phyloP scores from a whole-genome alignment of 83 land plant species.

The Thuja plicata region DNA sequence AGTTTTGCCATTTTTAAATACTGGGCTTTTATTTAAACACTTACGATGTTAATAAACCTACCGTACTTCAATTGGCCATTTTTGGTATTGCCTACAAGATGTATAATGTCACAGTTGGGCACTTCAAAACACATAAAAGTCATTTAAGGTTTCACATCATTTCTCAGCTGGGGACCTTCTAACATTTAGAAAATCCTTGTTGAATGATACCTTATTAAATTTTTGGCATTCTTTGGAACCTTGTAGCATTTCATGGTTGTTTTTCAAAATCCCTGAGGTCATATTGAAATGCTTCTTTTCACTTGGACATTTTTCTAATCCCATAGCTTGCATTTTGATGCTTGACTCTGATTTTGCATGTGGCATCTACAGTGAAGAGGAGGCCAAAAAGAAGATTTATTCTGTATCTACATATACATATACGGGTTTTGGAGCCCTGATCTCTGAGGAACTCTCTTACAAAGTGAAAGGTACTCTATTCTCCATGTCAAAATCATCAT shows the following conservation, averaged over 20 bases:
- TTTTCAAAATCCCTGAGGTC: background rate
- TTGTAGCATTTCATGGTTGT: background rate
- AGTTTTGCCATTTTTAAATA: too few relatives aligned
- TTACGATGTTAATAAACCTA: background rate
- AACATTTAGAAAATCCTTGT: background rate
- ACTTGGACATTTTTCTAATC: background rate
- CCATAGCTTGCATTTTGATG: background rate
- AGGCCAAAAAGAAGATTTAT: slow-evolving; percentile 77
- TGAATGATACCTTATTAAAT: background rate
- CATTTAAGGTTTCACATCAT: background rate
- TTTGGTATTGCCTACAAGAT: background rate
- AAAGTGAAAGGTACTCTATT: slow-evolving; percentile 62
- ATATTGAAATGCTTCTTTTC: background rate
- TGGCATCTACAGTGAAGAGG: slow-evolving; percentile 52
- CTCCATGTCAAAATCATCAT: background rate
- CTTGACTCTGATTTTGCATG: background rate
- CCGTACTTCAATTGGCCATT: background rate
- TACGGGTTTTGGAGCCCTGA: slow-evolving; percentile 72
- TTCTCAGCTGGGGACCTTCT: background rate
- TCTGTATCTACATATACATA: slow-evolving; percentile 68
- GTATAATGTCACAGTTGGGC: background rate
- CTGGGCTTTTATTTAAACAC: background rate
- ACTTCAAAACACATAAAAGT: background rate
- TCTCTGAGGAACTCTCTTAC: slow-evolving; percentile 68
- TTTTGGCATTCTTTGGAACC: background rate